phyloP scores from a whole-genome alignment of 352 stramenopile species.

The Pythium coloratum region DNA sequence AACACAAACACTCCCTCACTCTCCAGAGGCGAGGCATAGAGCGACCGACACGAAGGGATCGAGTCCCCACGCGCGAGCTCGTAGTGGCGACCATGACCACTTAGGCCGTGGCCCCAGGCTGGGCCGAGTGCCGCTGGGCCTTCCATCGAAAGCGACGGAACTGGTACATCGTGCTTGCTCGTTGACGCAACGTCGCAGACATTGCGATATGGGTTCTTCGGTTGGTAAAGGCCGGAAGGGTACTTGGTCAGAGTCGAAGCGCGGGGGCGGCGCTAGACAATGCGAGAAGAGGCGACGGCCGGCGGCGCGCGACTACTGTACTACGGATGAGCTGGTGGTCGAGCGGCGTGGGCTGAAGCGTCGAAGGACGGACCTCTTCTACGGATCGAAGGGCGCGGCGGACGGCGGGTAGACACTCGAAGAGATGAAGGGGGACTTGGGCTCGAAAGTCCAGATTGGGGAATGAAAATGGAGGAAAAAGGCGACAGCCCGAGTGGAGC shows the following conservation, averaged over 20 bases:
- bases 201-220: constrained; percentile 39
- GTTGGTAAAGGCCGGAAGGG: constrained; percentile 39
- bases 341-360: constrained; percentile 15
- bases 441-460: constrained; percentile 15
- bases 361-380: constrained; percentile 27
- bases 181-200: constrained; percentile 13
- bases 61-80: not conserved
- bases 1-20: constrained; percentile 19
- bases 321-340: not conserved
- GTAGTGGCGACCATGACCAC: constrained; percentile 1
- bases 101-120: constrained; percentile 10
- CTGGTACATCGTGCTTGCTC: not conserved
- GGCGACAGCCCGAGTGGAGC: not conserved
- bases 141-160: constrained; percentile 18
- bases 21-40: constrained; percentile 13
- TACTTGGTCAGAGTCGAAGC: constrained; percentile 36
- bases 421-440: constrained; percentile 4
- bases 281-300: constrained; percentile 41
- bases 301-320: constrained; percentile 9
- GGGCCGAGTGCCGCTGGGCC: not conserved
- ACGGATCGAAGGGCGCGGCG: constrained; percentile 21
- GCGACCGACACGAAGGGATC: not conserved
- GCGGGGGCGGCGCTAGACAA: constrained; percentile 34
- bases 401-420: not conserved
- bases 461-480: constrained; percentile 7